A percentile compares a stretch with the other conserved stretches of the same genome.
These are phyloP conservation scores for Lichina pygmaea DNA, from an alignment of 495 filamentous ascomycete species.

Conservation along the genomic window DNA sequence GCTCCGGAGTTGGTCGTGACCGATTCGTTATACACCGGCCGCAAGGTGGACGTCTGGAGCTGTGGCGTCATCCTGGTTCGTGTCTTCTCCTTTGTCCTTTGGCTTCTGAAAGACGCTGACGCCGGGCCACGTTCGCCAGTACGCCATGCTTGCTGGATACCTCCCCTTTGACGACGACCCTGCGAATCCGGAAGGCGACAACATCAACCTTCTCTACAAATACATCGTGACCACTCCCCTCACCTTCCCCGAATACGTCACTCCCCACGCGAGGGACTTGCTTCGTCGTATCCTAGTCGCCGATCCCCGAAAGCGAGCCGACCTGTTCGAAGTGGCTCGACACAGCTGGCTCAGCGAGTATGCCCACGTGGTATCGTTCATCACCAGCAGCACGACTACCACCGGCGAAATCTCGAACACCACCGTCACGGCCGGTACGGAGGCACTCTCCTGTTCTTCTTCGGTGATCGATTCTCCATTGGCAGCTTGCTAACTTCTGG, in stretches of 20 bases:
- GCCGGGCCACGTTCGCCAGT: constrained; percentile 22
- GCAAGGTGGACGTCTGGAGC: constrained; percentile 98
- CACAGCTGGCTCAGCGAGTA: constrained; percentile 98
- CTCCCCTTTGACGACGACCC: constrained; percentile 98
- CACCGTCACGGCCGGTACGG: constrained; percentile 38
- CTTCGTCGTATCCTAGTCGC: constrained; percentile 86
- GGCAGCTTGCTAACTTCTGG: constrained; percentile 7
- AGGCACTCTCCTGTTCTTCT: not conserved
- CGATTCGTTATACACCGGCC: constrained; percentile 87
- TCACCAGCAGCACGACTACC: constrained; percentile 82
- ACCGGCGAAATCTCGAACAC: constrained; percentile 64
- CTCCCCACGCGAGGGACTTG: constrained; percentile 83
- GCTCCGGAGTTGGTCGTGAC: constrained; percentile 94
- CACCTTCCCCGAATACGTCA: constrained; percentile 97
- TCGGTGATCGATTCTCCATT: not conserved
- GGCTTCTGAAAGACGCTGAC: not conserved
- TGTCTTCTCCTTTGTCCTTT: constrained; percentile 4
- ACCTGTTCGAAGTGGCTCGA: constrained; percentile 89
- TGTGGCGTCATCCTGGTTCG: constrained; percentile 95
- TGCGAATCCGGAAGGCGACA: constrained; percentile 94
- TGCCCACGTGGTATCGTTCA: constrained; percentile 78
- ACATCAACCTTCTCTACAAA: constrained; percentile 97
- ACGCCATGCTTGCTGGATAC: constrained; percentile 96
- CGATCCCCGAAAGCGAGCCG: constrained; percentile 78
- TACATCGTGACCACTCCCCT: constrained; percentile 96